These are phyloP conservation scores for Jasminum sambac DNA, from an alignment of 257 asterid genomes.

Conservation along the genomic window DNA sequence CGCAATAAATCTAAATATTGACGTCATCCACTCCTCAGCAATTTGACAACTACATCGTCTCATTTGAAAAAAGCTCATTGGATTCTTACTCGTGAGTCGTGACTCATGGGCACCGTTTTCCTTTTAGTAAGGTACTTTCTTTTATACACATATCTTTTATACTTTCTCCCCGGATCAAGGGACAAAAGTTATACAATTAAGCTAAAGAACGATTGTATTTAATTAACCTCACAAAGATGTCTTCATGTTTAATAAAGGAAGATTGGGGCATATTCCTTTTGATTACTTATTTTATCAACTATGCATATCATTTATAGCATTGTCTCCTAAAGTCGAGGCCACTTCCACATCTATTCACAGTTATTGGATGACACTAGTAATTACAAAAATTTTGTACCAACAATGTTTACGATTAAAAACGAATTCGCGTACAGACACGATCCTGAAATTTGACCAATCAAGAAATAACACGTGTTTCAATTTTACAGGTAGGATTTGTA, in stretches of 20 bases:
- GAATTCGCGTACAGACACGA: not conserved
- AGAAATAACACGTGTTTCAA: too few relatives aligned
- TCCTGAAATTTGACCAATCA: not conserved
- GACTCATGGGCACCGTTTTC: conserved; percentile 14
- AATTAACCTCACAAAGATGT: not conserved
- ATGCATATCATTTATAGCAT: not conserved
- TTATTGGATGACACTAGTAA: conserved; percentile 15
- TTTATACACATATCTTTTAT: not conserved
- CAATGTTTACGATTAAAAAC: not conserved
- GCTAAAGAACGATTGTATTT: not conserved
- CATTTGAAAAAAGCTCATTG: conserved; percentile 14
- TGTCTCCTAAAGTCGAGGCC: conserved; percentile 43
- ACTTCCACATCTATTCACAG: conserved; percentile 13
- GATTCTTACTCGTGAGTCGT: conserved; percentile 19
- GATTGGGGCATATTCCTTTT: conserved; percentile 17
- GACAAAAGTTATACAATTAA: not conserved
- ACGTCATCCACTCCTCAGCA: not conserved
- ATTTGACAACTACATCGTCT: not conserved
- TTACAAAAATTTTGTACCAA: too few relatives aligned
- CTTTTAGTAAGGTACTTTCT: not conserved
- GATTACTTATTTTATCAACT: conserved; percentile 1
- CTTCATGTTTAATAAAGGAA: not conserved
- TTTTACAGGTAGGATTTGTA: not conserved
- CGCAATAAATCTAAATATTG: not conserved
- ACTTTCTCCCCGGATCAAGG: conserved; percentile 15